phyloP scores from a whole-genome alignment of 257 asterid genomes.

The Paraleonurus japonicus region DNA sequence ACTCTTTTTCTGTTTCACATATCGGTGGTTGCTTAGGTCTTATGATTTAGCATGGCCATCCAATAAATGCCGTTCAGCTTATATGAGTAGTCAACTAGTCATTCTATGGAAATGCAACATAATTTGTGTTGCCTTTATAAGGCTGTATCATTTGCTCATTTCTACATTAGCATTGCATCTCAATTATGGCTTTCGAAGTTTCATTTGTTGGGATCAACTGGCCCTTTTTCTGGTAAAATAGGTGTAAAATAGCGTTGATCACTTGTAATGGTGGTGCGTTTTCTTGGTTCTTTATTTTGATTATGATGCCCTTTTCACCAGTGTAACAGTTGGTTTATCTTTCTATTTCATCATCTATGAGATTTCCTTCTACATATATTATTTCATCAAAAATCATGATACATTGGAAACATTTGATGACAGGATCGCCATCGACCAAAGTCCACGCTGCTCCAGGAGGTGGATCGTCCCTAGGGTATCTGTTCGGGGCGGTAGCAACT shows the following conservation, averaged over 20 bases:
- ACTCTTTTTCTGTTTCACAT: background rate
- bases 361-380: background rate
- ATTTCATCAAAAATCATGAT: constrained; percentile 4
- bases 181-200: background rate
- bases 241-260: background rate
- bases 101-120: background rate
- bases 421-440: constrained; percentile 66
- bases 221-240: background rate
- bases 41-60: background rate
- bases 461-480: constrained; percentile 55
- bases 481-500: constrained; percentile 44
- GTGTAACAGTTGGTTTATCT: background rate
- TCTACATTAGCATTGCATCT: background rate
- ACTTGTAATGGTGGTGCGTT: no score
- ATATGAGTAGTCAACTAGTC: background rate
- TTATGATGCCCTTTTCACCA: background rate
- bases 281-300: background rate
- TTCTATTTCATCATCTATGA: background rate
- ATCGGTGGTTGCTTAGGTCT: background rate
- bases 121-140: background rate
- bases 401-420: background rate
- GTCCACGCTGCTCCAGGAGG: constrained; percentile 70
- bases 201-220: background rate
- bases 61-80: background rate
- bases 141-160: background rate